Conservation (phyloP, 1,139 yeast species). For the Candida pseudoviswanathii region DNA sequence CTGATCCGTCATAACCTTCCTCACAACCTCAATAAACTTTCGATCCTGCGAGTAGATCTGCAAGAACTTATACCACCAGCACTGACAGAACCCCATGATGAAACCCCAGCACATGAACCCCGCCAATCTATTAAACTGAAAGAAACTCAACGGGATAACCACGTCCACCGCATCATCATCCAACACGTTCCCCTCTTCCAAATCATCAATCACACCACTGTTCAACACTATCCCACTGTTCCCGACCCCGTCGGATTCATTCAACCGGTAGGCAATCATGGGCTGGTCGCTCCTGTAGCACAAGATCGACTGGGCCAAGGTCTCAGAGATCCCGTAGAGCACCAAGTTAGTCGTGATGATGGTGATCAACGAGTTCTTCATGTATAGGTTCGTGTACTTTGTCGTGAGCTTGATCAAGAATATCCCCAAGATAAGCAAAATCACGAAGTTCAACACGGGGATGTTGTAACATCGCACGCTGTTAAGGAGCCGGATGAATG, state of each 20-base stretch:
- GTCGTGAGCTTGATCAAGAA: conserved; percentile 56
- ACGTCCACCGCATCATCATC: conserved; percentile 11
- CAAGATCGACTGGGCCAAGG: conserved; percentile 76
- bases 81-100: conserved; percentile 78
- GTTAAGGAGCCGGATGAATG: conserved; percentile 32
- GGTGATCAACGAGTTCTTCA: conserved; percentile 67
- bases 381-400: conserved; percentile 65
- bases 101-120: conserved; percentile 91
- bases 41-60: conserved; percentile 85
- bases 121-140: conserved; percentile 69
- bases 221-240: conserved; percentile 32
- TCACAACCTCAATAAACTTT: conserved; percentile 75
- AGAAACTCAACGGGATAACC: conserved; percentile 36
- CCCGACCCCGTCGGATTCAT: conserved; percentile 11
- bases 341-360: conserved; percentile 82
- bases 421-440: conserved; percentile 49
- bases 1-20: conserved; percentile 89
- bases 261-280: conserved; percentile 22
- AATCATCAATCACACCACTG: conserved; percentile 35
- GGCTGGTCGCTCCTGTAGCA: conserved; percentile 32
- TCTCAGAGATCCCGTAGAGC: conserved; percentile 85
- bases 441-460: conserved; percentile 57
- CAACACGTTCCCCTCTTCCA: conserved; percentile 24
- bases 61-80: conserved; percentile 84
- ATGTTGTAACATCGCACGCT: conserved; percentile 39